phyloP scores from a whole-genome alignment of 345 rosid genomes.

The Raphanus sativus region DNA sequence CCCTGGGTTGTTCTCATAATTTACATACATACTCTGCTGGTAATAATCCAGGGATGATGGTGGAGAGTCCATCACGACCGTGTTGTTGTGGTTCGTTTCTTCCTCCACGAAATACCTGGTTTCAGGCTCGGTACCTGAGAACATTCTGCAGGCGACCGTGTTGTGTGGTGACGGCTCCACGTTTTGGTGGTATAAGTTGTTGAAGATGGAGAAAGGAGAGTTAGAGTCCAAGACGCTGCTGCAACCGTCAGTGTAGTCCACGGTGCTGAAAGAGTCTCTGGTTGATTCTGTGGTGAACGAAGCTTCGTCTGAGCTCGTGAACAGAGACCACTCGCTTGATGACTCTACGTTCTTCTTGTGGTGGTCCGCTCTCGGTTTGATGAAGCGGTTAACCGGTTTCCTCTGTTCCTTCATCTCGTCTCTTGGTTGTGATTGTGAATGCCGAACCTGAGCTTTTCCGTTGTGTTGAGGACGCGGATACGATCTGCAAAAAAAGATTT shows the following conservation, averaged over 20 bases:
- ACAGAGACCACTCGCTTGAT: slow-evolving; percentile 81
- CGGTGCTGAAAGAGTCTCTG: slow-evolving; percentile 78
- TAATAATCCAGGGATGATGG: slow-evolving; percentile 26
- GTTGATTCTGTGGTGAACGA: slow-evolving; percentile 88
- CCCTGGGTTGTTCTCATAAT: slow-evolving; percentile 45
- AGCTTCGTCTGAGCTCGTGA: slow-evolving; percentile 90
- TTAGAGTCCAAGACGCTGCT: slow-evolving; percentile 50
- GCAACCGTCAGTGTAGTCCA: slow-evolving; percentile 61
- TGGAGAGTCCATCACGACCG: slow-evolving; percentile 23
- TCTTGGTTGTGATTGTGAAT: slow-evolving; percentile 26
- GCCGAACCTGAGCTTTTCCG: slow-evolving; percentile 45
- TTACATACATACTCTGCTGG: slow-evolving; percentile 45
- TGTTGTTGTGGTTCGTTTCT: slow-evolving; percentile 36
- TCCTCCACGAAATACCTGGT: slow-evolving; percentile 53
- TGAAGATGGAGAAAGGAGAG: slow-evolving; percentile 55
- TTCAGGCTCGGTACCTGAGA: slow-evolving; percentile 48
- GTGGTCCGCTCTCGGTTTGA: slow-evolving; percentile 32
- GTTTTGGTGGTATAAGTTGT: slow-evolving; percentile 38
- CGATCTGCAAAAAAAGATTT: slow-evolving; percentile 43
- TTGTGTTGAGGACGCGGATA: slow-evolving; percentile 56
- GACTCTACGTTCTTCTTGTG: slow-evolving; percentile 47
- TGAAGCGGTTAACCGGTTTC: slow-evolving; percentile 38
- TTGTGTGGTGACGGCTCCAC: slow-evolving; percentile 45
- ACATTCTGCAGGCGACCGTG: slow-evolving; percentile 57
- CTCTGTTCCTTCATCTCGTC: slow-evolving; percentile 46